Evolutionary conservation across 2,329 filamentous ascomycete species (phyloP), one percentile per base, ranked within the genome.

Genomic region (Alternaria solani): DNA sequence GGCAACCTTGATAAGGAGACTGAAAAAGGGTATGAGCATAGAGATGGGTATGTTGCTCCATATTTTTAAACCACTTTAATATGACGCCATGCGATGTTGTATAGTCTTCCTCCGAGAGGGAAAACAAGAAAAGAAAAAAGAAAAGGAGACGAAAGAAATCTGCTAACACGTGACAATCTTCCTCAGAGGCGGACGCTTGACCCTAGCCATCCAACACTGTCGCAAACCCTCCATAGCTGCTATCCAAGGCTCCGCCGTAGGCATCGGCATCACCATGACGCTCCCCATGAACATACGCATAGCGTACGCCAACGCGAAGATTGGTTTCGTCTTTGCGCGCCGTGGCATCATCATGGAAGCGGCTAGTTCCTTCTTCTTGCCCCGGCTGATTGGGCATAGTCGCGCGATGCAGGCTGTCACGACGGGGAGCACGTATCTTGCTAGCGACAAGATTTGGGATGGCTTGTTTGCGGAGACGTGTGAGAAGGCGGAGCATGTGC

Each of bases 271-370:
- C 66, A 88, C 86, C 39, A 85, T 87, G 83, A 85, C 83, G 0
- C 80, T 88, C 12, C 84, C 86, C 20, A 85, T 85, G 71, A 82
- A 81, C 32, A 87, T 88, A 55, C 81, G 86, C 42, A 79, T 86
- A 30, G 82, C 80, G 39, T 87, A 85, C 65, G 74, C 79, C 41
- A 78, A 80, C 11, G 88, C 89, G 2, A 90, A 90, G 72, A 85
- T 93, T 63, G 91, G 90, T 53, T 91, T 93, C 73, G 89, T 92
- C 18, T 94, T 93, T 75, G 83, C 85, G 25, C 85, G 89, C 26
- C 84, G 90, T 43, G 91, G 90, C 1, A 83, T 93, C 69, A 83
- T 87, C 60, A 89, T 91, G 86, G 91, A 94, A 77, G 90, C 89
- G 0, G 89, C 86, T 71, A 88, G 85, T 51, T 89, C 87, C 8